Conservation (phyloP, 2,329 filamentous ascomycete genomes). For the Colletotrichum cordylinicola region DNA sequence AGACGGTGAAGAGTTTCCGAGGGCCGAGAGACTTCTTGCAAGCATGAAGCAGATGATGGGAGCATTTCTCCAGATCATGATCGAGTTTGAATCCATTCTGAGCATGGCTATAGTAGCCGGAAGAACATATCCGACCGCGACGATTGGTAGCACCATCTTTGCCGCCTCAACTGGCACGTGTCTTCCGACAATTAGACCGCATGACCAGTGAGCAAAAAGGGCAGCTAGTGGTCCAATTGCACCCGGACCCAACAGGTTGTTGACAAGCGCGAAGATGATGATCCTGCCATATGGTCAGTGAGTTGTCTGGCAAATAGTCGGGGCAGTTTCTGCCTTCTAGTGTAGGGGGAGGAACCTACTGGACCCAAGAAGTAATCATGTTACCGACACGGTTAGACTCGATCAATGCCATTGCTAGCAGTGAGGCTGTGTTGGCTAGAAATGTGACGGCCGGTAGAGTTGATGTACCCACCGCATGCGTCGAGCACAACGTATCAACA, state of each 20-base stretch:
- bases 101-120: fast-evolving
- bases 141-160: not conserved
- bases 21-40: fast-evolving
- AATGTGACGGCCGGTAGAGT: not conserved
- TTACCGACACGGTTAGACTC: not conserved
- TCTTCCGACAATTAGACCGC: not conserved
- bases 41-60: not conserved
- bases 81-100: not conserved
- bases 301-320: no score
- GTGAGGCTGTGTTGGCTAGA: not conserved
- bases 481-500: not conserved
- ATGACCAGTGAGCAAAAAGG: not conserved
- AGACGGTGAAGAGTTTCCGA: not conserved
- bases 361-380: not conserved
- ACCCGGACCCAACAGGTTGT: fast-evolving
- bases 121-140: not conserved
- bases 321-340: no score
- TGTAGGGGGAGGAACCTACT: not conserved
- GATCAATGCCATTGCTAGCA: not conserved
- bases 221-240: fast-evolving
- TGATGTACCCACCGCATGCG: fast-evolving
- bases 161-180: not conserved
- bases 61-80: not conserved
- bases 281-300: no score
- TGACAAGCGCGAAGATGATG: not conserved